Base-by-base conservation (phyloP, 2,329 filamentous ascomycete species). In the Bimuria novae-zelandiae region DNA sequence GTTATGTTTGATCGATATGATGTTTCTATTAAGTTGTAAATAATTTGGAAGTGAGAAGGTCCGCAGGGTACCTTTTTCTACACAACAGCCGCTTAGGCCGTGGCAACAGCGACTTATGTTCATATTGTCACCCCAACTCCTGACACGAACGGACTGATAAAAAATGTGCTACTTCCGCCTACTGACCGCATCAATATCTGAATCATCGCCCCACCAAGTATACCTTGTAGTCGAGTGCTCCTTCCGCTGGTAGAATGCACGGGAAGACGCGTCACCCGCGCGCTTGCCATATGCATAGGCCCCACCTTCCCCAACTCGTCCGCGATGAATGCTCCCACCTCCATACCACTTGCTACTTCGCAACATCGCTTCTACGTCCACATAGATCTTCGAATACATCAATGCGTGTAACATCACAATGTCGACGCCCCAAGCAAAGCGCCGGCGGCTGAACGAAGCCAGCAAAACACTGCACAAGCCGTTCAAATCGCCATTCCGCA, bases 401-500 rank as follows among this genome's bases (percentile, higher is more conserved):
- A 49, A 40, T 41, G 46, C 25, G 36, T 16, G 14, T 23, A 25
- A 8, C 14, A 7, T 44, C 45, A 40, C 42, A 29, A 79, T 82
- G 79, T 76, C 76, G 54, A 79, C 77, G 43, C 80, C 80, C 51
- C 74, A 80, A 51, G 77, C 78, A 52, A 89, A 89, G 76, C 83
- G 85, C 44, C 85, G 87, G 55, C 83, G 85, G 59, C 75, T 88
- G 57, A 80, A 86, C 52, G 76, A 80, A 39, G 80, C 83, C 33
- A 74, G 80, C 19, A 79, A 77, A n/a, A 81, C 82, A 6, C 80
- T 90, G 42, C 81, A 82, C 56, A 88, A 86, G 67, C 88, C 88
- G 0, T 91, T 91, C 76, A 86, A 87, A 60, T 90, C 88, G 40
- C 88, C 87, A 12, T 80, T 88, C 55, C 82, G 81, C 60, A 80